A percentile compares a stretch with the other conserved stretches of the same genome.
Conservation (phyloP, 164 flowering plant species). For the Aristolochia fimbriata region DNA sequence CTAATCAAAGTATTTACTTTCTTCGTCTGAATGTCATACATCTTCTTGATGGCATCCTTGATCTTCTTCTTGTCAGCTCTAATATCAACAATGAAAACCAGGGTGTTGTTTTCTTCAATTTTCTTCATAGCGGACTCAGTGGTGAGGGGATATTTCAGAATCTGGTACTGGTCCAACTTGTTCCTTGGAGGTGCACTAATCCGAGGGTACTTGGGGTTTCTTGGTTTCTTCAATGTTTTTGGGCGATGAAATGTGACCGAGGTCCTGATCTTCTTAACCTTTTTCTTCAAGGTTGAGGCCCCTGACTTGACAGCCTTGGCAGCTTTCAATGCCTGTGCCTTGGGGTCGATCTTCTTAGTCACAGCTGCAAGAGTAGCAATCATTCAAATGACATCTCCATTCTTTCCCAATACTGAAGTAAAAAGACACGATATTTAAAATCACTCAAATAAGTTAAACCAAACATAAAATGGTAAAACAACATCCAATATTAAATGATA, state of each 20-base stretch:
- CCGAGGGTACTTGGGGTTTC: conserved; percentile 74
- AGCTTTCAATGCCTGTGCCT: conserved; percentile 65
- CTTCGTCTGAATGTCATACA: conserved; percentile 85
- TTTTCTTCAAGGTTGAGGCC: conserved; percentile 42
- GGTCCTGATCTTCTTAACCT: conserved; percentile 60
- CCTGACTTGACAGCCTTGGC: conserved; percentile 72
- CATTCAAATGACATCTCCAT: too few species aligned
- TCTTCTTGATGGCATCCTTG: conserved; percentile 71
- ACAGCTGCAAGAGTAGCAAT: conserved; percentile 15
- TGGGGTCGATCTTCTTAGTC: conserved; percentile 52
- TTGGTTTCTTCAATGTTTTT: conserved; percentile 57
- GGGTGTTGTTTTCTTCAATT: conserved; percentile 77
- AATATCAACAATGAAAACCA: conserved; percentile 78
- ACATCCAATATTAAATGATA: too few species aligned
- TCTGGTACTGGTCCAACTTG: conserved; percentile 78
- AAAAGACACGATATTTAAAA: too few species aligned
- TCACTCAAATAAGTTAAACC: too few species aligned
- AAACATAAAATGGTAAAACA: too few species aligned
- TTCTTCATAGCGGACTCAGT: conserved; percentile 74
- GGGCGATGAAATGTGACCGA: conserved; percentile 74
- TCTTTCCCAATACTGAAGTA: too few species aligned
- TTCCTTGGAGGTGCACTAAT: conserved; percentile 68
- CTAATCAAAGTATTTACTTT: conserved; percentile 83
- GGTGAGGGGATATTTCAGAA: conserved; percentile 54
- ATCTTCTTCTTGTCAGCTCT: conserved; percentile 85